These are phyloP conservation scores for Chaetoceros tenuissimus DNA, from an alignment of 108 stramenopile genomes.

Conservation along the genomic window DNA sequence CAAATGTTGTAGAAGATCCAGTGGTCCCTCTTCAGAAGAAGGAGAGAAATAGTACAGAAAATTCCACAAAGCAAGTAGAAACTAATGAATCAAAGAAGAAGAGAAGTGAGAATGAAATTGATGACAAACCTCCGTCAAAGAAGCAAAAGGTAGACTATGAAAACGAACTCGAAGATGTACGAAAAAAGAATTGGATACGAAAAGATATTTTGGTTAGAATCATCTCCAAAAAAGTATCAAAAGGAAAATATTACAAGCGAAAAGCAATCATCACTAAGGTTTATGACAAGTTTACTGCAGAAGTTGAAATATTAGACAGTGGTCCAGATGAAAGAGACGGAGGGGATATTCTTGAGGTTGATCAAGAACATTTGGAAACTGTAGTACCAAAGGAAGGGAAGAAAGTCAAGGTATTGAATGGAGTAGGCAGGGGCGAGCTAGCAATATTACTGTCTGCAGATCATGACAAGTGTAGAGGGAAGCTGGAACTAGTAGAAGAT, in stretches of 20 bases:
- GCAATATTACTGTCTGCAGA: constrained; percentile 44
- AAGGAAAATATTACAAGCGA: constrained; percentile 74
- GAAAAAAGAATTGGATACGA: constrained; percentile 66
- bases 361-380: constrained; percentile 86
- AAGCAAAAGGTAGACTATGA: constrained; percentile 3
- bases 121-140: neutral
- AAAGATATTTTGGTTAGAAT: constrained; percentile 73
- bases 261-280: constrained; percentile 73
- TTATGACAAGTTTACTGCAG: constrained; percentile 53
- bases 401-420: constrained; percentile 67
- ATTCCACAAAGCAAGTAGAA: neutral
- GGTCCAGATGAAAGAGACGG: constrained; percentile 16
- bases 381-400: constrained; percentile 68
- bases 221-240: constrained; percentile 59
- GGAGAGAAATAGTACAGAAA: constrained; percentile 7
- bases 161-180: constrained; percentile 3
- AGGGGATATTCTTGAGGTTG: constrained; percentile 51
- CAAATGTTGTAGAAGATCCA: neutral
- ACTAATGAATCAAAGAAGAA: constrained; percentile 4
- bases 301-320: constrained; percentile 55
- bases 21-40: neutral
- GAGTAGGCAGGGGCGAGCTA: constrained; percentile 48
- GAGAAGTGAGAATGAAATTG: neutral
- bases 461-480: constrained; percentile 38
- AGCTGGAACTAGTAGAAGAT: constrained; percentile 35